Evolutionary conservation across 2,329 filamentous ascomycete species (phyloP).

Genomic region (Sordariomycetes sp.): DNA sequence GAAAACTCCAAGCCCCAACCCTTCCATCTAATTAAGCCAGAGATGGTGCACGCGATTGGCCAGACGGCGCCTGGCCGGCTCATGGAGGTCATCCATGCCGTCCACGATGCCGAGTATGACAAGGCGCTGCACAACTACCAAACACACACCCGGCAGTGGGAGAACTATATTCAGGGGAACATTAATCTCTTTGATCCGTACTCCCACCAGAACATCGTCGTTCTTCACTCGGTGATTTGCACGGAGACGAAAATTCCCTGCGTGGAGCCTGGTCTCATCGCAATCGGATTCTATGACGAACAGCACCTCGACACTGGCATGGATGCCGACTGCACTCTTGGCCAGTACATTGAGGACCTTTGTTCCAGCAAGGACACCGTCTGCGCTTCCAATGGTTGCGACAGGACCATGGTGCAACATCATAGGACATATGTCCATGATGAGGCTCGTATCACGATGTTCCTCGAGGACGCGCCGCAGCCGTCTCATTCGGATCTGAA

Average conservation of each 20-base stretch:
- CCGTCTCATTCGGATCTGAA: constrained; percentile 28
- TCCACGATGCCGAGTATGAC: constrained; percentile 94
- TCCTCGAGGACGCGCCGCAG: constrained; percentile 53
- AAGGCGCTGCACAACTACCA: constrained; percentile 88
- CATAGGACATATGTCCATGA: constrained; percentile 96
- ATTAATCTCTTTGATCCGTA: constrained; percentile 86
- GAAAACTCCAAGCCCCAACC: constrained; percentile 54
- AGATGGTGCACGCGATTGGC: constrained; percentile 83
- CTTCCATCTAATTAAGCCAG: constrained; percentile 84
- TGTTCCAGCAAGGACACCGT: constrained; percentile 63
- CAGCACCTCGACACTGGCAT: constrained; percentile 60
- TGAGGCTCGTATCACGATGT: constrained; percentile 82
- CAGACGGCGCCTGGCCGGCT: constrained; percentile 74
- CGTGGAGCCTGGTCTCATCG: constrained; percentile 78
- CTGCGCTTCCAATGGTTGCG: constrained; percentile 75
- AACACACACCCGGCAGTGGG: constrained; percentile 92
- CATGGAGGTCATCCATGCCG: constrained; percentile 85
- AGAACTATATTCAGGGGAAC: constrained; percentile 83
- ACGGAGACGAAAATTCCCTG: constrained; percentile 90
- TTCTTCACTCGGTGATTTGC: constrained; percentile 87
- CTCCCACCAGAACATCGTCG: constrained; percentile 90
- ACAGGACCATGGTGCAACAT: constrained; percentile 80
- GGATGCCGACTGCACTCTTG: constrained; percentile 82
- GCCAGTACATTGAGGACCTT: constrained; percentile 88
- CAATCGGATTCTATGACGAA: constrained; percentile 88